A percentile compares a stretch with the other conserved stretches of the same genome.
phyloP scores from a whole-genome alignment of 805 yeast genomes.

The Candida maesae region DNA sequence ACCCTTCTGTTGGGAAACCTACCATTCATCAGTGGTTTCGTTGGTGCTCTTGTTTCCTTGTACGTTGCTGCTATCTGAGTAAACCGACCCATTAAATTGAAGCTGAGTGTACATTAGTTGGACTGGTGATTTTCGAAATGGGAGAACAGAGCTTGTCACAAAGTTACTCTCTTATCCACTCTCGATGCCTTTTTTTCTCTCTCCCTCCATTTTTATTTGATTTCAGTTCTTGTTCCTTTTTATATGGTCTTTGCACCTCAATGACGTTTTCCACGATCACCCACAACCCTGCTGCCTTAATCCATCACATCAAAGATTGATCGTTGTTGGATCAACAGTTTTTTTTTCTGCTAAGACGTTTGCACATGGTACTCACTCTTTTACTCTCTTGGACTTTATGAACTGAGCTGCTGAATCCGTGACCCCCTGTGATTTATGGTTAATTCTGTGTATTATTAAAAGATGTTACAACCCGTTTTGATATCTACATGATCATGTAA shows the following conservation, averaged over 20 bases:
- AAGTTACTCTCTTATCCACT: too few species aligned
- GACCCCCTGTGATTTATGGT: not conserved
- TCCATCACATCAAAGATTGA: too few species aligned
- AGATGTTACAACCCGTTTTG: not conserved
- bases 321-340: too few species aligned
- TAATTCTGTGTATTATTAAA: not conserved
- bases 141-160: too few species aligned
- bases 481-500: not conserved
- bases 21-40: slow-evolving; percentile 29
- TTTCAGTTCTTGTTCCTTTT: too few species aligned
- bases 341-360: too few species aligned
- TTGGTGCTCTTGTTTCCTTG: slow-evolving; percentile 33
- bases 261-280: too few species aligned
- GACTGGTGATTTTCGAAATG: not conserved
- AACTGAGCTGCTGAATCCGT: too few species aligned
- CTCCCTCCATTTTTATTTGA: not conserved
- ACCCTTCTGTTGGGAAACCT: slow-evolving; percentile 31
- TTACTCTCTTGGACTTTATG: too few species aligned
- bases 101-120: not conserved
- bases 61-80: slow-evolving; percentile 25
- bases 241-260: not conserved
- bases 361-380: too few species aligned
- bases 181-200: not conserved
- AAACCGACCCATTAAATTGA: not conserved
- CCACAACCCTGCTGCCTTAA: too few species aligned